Percentiles rank a stretch among this genome's conserved stretches.
These are phyloP conservation scores for Alternaria ventricosa DNA, from an alignment of 2,329 filamentous ascomycete genomes.

Conservation along the genomic window DNA sequence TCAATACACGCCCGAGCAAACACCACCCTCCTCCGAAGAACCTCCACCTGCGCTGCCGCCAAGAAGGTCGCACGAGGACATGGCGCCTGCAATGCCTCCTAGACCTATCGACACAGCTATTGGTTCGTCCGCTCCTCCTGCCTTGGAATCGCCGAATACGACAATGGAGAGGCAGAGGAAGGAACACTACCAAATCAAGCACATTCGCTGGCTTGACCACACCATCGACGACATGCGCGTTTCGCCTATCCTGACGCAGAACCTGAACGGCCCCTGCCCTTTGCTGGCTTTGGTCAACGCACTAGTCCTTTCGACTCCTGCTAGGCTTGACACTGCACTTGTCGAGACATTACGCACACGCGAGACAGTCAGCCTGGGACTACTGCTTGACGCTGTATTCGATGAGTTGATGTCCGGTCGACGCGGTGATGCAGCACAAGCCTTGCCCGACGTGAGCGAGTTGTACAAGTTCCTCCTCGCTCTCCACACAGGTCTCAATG, in stretches of 20 bases:
- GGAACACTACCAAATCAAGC: constrained; percentile 93
- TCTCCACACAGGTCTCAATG: constrained; percentile 96
- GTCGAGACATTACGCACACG: constrained; percentile 78
- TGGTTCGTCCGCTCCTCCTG: constrained; percentile 20
- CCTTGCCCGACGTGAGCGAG: constrained; percentile 84
- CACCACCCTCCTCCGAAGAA: constrained; percentile 20
- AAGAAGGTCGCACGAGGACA: constrained; percentile 43
- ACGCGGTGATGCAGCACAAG: constrained; percentile 66
- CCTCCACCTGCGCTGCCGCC: constrained; percentile 43
- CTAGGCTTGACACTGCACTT: constrained; percentile 70
- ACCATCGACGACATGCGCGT: constrained; percentile 67
- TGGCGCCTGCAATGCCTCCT: constrained; percentile 43
- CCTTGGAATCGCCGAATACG: constrained; percentile 50
- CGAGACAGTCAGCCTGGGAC: constrained; percentile 85
- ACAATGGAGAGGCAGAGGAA: constrained; percentile 56
- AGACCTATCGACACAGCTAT: constrained; percentile 37
- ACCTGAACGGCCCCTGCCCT: constrained; percentile 92
- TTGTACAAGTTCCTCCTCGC: constrained; percentile 87
- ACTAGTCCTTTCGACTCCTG: constrained; percentile 79
- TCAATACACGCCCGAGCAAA: constrained; percentile 9
- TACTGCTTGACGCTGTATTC: constrained; percentile 87
- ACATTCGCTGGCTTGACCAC: constrained; percentile 81
- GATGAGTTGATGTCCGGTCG: constrained; percentile 88
- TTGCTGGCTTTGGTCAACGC: constrained; percentile 93
- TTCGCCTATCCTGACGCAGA: constrained; percentile 91